Conservation (phyloP, 441 rosid genomes). For the Raphanus hybrid region DNA sequence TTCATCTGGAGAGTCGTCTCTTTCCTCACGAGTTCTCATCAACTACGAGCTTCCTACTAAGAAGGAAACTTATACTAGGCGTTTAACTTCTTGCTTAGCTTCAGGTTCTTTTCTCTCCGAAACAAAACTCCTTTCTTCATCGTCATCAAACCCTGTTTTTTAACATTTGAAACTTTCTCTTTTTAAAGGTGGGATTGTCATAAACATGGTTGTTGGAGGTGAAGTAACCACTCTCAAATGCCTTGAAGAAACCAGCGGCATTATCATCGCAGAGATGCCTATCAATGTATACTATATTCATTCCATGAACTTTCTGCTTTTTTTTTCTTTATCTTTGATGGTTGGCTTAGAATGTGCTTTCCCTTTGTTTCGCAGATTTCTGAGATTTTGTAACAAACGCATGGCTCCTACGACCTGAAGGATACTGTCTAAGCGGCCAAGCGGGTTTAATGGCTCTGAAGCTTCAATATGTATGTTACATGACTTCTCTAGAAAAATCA, state of each 20-base stretch:
- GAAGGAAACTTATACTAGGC: slow-evolving; percentile 85
- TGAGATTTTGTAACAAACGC: slow-evolving; percentile 59
- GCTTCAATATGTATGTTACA: neutral
- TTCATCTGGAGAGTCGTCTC: slow-evolving; percentile 29
- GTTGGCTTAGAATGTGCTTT: slow-evolving; percentile 11
- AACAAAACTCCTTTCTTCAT: slow-evolving; percentile 2
- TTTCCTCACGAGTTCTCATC: slow-evolving; percentile 71
- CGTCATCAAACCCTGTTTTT: neutral
- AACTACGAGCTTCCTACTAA: slow-evolving; percentile 83
- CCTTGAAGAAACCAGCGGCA: slow-evolving; percentile 73
- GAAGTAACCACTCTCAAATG: slow-evolving; percentile 81
- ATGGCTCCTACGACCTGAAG: neutral
- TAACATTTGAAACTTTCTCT: slow-evolving; percentile 25
- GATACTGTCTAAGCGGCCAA: neutral
- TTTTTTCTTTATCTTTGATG: neutral
- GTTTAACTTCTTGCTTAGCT: slow-evolving; percentile 77
- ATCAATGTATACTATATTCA: slow-evolving; percentile 54
- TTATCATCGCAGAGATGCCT: slow-evolving; percentile 90
- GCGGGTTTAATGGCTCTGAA: neutral
- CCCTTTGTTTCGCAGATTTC: slow-evolving; percentile 62
- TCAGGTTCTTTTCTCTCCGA: slow-evolving; percentile 54
- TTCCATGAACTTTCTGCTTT: neutral
- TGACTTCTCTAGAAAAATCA: neutral
- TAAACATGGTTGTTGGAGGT: slow-evolving; percentile 94
- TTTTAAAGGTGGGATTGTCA: slow-evolving; percentile 76